These are phyloP conservation scores for Chaetomium sp. DNA, from an alignment of 2,329 filamentous ascomycete species.

Conservation along the genomic window DNA sequence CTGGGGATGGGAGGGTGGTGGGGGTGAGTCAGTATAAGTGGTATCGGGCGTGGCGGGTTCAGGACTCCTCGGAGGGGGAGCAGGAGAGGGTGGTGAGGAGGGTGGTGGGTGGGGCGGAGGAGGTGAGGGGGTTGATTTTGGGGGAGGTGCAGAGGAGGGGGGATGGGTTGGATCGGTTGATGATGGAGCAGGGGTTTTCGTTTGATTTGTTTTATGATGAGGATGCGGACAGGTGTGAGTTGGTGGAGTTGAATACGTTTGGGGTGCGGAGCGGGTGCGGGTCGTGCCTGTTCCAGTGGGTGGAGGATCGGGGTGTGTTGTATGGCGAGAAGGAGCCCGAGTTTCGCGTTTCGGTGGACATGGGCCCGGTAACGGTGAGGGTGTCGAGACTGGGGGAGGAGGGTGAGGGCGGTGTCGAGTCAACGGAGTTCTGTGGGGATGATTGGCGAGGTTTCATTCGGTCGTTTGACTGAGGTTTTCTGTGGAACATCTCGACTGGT, in stretches of 20 bases:
- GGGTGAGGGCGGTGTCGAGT: not conserved
- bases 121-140: constrained; percentile 38
- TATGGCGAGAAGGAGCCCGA: constrained; percentile 42
- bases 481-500: not conserved
- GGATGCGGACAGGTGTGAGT: constrained; percentile 31
- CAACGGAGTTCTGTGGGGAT: not conserved
- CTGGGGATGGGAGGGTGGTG: constrained; percentile 39
- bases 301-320: constrained; percentile 42
- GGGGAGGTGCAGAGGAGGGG: constrained; percentile 34
- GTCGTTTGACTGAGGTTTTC: not conserved
- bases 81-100: constrained; percentile 26
- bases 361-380: not conserved
- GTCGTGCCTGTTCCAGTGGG: constrained; percentile 51
- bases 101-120: constrained; percentile 32
- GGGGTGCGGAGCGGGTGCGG: constrained; percentile 48
- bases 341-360: constrained; percentile 31
- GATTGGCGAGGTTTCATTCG: not conserved
- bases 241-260: constrained; percentile 52
- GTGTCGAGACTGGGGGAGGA: constrained; percentile 1
- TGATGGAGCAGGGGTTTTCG: constrained; percentile 45
- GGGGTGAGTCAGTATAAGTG: constrained; percentile 48
- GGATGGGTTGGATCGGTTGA: constrained; percentile 35
- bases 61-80: constrained; percentile 17
- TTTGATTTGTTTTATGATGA: constrained; percentile 48
- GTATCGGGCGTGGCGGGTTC: constrained; percentile 42